Base-by-base conservation (phyloP, 805 yeast species). In the Saccharomycopsis capsularis region DNA sequence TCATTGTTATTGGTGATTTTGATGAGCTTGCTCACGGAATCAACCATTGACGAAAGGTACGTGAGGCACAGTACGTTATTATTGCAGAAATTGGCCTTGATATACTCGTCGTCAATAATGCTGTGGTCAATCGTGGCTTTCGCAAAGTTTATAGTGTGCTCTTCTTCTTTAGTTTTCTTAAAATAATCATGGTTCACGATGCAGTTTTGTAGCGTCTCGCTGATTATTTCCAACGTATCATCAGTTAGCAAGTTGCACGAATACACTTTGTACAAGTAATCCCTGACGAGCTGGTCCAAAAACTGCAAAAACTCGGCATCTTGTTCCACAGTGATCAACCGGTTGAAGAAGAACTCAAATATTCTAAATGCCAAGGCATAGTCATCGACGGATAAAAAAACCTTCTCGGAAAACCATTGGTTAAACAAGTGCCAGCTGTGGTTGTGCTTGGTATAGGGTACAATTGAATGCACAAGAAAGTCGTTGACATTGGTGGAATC, bases 1-100 rank as follows among this genome's bases (percentile, higher is more conserved):
- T 52, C 55, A 36, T 52, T 52, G 25, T 52, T 40, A 27, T 52
- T 52, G n/a, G 47, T 50, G n/a, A 52, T 52, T 27, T 47, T 34
- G 21, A 52, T 43, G 13, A 52, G 38, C 16, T 44, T 52, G 13
- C 29, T 42, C 16, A 46, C 38, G 3, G 53, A 50, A 25, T 52
- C 55, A 24, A 52, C 40, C 44, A 52, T 38, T 3, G 50, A 40
- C 6, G 49, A 32, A 13, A 50, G 41, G 16, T 38, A 43, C 24
- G 42, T 30, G 11, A 52, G 35, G 23, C 37, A 40, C 3, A 40
- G 25, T 4, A 46, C 11, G 21, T 36, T 50, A 39, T 50, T 52
- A 18, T 44, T 40, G 24, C 55, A 50, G 24, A 52, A 52, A 21
- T 52, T 53, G 4, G 32, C 13, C 37, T 40, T 40, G 35, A 52